Conservation (phyloP, 495 filamentous ascomycete genomes). For the Endocarpon pusillum region DNA sequence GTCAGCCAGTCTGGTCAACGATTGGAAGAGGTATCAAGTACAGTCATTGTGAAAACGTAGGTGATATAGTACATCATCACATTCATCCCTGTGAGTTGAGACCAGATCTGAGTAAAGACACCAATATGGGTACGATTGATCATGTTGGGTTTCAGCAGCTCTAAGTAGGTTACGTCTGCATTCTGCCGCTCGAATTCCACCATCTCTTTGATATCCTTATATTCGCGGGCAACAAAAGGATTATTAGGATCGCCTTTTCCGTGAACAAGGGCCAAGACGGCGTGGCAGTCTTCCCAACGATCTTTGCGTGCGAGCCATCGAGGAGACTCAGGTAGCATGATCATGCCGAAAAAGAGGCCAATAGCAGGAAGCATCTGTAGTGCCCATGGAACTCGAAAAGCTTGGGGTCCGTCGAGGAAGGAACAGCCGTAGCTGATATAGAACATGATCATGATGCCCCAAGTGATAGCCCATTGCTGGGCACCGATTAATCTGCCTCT, state of each 20-base stretch:
- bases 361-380: slow-evolving; percentile 57
- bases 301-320: slow-evolving; percentile 62
- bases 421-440: slow-evolving; percentile 61
- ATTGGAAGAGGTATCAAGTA: slow-evolving; percentile 56
- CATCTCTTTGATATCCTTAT: slow-evolving; percentile 50
- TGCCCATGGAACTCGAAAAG: slow-evolving; percentile 63
- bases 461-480: slow-evolving; percentile 68
- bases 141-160: slow-evolving; percentile 55
- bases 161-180: slow-evolving; percentile 45
- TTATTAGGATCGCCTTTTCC: slow-evolving; percentile 44
- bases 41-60: slow-evolving; percentile 12
- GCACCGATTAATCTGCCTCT: slow-evolving; percentile 54
- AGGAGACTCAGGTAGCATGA: slow-evolving; percentile 57
- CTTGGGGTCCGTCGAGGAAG: slow-evolving; percentile 39
- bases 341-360: slow-evolving; percentile 42
- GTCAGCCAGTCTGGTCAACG: no score
- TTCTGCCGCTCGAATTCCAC: slow-evolving; percentile 51
- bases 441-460: slow-evolving; percentile 64
- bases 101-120: slow-evolving; percentile 71
- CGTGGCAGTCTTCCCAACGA: slow-evolving; percentile 51
- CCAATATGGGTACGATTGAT: slow-evolving; percentile 59
- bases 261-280: slow-evolving; percentile 49
- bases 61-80: slow-evolving; percentile 60
- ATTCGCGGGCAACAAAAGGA: slow-evolving; percentile 46
- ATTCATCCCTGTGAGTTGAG: slow-evolving; percentile 71